Evolutionary conservation across 805 yeast genomes (phyloP).

Genomic region (Monosporozyma siamensis): DNA sequence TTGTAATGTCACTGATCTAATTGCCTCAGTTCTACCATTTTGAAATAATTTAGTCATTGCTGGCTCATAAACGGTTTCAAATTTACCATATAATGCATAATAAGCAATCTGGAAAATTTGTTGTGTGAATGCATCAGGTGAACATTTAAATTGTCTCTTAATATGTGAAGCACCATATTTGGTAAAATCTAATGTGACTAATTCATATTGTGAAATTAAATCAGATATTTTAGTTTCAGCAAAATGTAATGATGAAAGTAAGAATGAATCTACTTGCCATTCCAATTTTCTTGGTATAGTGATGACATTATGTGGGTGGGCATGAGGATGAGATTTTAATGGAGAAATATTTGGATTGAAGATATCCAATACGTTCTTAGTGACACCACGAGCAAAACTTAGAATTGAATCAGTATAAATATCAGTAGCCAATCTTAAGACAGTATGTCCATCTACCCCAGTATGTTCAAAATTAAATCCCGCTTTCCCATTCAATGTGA

Average conservation of each 20-base stretch:
- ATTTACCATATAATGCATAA: conserved; percentile 84
- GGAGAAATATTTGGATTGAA: conserved; percentile 15
- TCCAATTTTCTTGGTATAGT: conserved; percentile 81
- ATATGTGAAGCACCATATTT: conserved; percentile 66
- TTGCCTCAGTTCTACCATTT: conserved; percentile 91
- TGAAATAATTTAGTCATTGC: conserved; percentile 86
- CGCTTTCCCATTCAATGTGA: conserved; percentile 82
- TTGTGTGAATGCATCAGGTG: conserved; percentile 92
- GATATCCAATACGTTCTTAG: conserved; percentile 40
- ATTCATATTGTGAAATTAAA: conserved; percentile 81
- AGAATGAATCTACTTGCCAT: conserved; percentile 74
- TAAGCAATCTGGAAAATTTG: conserved; percentile 91
- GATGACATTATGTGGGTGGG: conserved; percentile 39
- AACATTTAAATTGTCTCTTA: conserved; percentile 66
- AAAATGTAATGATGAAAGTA: conserved; percentile 71
- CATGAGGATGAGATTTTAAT: no score
- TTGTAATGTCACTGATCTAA: conserved; percentile 73
- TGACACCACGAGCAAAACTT: conserved; percentile 76
- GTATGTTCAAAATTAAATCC: conserved; percentile 92
- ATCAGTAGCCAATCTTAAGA: conserved; percentile 76
- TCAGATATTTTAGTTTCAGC: conserved; percentile 87
- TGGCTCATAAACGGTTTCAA: conserved; percentile 91
- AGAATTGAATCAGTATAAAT: conserved; percentile 85
- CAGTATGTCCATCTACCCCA: conserved; percentile 94
- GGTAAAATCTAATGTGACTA: conserved; percentile 64